Base-by-base conservation (phyloP, 345 rosid genomes). In the Aquilaria malaccensis region DNA sequence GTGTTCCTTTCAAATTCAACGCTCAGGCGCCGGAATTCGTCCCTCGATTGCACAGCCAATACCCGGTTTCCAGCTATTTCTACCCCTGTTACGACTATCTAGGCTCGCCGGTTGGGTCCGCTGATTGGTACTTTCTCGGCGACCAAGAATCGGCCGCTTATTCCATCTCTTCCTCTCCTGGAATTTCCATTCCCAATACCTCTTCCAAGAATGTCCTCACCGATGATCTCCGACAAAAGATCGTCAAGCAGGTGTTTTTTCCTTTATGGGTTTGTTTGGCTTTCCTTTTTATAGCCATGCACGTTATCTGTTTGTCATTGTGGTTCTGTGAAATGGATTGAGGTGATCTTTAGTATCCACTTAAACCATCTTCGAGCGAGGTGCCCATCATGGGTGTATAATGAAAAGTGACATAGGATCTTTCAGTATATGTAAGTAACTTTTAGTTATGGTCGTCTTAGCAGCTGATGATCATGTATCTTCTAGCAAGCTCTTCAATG, bases 1-100 rank as follows among this genome's bases (percentile, higher is more conserved):
- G 37, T 68, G 63, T 62, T 29, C 13, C 89, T 13, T 94, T 94
- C 83, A 90, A 83, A 75, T 90, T 94, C 81, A 94, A 94, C 62
- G 99, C 84, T 1, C 89, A 85, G 15, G 97, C 97, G 6, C 92
- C 97, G 1, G 99, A 94, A 43, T 94, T 94, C 43, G 85, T 90
- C 11, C 98, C 98, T 1, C 74, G 81, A 75, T 81, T 92, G 13
- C 87, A 77, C 31, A 32, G 75, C 54, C 81, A 80, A 54, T 61
- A 72, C 72, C 78, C 83, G 0, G 48, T 86, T 41, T 79, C 95
- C 9, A 87, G 95, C 13, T 86, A 80, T 77, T 83, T 77, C 55
- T 86, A 80, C 52, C 96, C 97, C 9, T 86, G 80, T 41, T 80
- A 81, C 45, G 83, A 88, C 45, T 86, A 86, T 62, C 76, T 81